phyloP scores from a whole-genome alignment of 257 asterid genomes.

The Avicennia marina region DNA sequence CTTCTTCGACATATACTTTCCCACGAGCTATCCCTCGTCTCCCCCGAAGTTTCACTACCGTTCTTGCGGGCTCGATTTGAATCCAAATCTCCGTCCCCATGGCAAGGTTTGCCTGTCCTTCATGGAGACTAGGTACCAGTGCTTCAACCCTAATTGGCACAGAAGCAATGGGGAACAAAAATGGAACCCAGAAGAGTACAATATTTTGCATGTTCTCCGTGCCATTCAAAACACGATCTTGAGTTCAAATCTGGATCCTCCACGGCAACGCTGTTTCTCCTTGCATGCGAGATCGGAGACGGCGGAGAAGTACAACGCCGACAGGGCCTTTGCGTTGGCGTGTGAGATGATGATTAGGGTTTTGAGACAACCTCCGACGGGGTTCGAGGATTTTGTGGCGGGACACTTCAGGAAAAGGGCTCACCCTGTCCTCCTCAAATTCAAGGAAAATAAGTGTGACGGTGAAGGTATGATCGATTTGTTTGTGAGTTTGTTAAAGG shows the following conservation, averaged over 20 bases:
- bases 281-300: neutral
- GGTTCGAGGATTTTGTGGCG: constrained; percentile 26
- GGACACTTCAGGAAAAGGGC: constrained; percentile 38
- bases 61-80: constrained; percentile 15
- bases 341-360: constrained; percentile 24
- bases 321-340: constrained; percentile 9
- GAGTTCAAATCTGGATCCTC: neutral
- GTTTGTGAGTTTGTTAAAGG: constrained; percentile 22
- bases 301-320: neutral
- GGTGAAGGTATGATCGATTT: constrained; percentile 8
- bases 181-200: constrained; percentile 13
- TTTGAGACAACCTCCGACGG: constrained; percentile 19
- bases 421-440: constrained; percentile 26
- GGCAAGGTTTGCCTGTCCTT: constrained; percentile 15
- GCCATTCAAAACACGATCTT: constrained; percentile 16
- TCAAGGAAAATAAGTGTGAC: constrained; percentile 19
- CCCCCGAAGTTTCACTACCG: constrained; percentile 33
- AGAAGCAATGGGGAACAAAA: neutral
- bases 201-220: constrained; percentile 19
- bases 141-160: neutral
- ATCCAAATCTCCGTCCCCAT: constrained; percentile 9
- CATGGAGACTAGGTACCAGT: neutral
- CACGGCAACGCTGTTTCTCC: neutral
- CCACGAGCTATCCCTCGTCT: constrained; percentile 21
- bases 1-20: constrained; percentile 32